Base-by-base conservation (phyloP, 257 asterid species). In the Salvia splendens region DNA sequence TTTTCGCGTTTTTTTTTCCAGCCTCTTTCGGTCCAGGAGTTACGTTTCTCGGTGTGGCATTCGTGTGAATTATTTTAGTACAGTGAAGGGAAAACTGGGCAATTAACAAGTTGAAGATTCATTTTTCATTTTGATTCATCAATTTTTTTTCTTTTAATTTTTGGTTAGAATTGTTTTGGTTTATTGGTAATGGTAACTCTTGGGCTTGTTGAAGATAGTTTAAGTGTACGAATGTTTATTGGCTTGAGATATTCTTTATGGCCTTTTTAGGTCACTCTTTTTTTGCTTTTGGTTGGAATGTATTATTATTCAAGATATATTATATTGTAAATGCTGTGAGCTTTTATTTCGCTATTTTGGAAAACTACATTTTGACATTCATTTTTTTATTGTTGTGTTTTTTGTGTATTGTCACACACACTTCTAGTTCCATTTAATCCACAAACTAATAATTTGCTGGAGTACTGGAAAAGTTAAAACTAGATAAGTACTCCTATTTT, bases 61-160 rank as follows among this genome's bases (percentile, higher is more conserved):
- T 73, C 30, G 85, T 71, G 82, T 80, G 84, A 80, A 78, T 74
- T 80, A 58, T 67, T 53, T 57, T 67, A 71, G 82, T 67, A 77
- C 69, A 67, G 78, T 50, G 65, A 76, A 67, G 67, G 72, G 75
- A 55, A 20, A 43, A 61, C 75, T 67, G 71, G 80, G 70, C 50
- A 48, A 52, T 72, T 72, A 68, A 68, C 69, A 51, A 73, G 75
- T 52, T 65, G 75, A 69, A 78, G 73, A 65, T 70, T 68, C 57
- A 35, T 38, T 73, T 68, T 72, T 67, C 60, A 30, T 70, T 64
- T 66, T 42, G 17, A 14, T 68, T 57, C 55, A 48, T 32, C 61
- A 57, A 16, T 74, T 16, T 20, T 60, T 47, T 16, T 20, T 52
- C 8, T 1, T 14, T 30, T 54, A 28, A 11, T 43, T 9, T 33